Evolutionary conservation across 495 filamentous ascomycete genomes (phyloP), one percentile per base, ranked within the genome.

Genomic region (Emericellopsis terricola): DNA sequence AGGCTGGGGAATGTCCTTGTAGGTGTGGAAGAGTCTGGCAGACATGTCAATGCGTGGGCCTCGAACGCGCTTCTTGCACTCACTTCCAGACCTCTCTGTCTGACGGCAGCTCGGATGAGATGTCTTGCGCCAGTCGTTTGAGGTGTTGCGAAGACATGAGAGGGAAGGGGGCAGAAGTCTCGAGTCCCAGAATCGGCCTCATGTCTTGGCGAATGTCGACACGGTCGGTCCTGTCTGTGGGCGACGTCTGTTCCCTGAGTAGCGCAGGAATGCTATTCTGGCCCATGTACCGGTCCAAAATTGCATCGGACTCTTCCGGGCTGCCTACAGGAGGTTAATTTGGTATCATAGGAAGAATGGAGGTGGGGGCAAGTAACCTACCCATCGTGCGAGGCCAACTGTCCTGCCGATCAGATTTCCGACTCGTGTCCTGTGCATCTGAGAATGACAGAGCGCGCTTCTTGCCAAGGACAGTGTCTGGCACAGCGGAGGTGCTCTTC

Each of bases 121-220:
- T 70, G n/a, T 81, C 76, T 20, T 65, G 69, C 16, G 76, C 73
- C 1, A 86, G 63, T 18, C 71, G 71, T 46, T 71, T 70, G 8
- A 81, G 69, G 39, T 81, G 72, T 21, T 71, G 68, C 1, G 73
- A 61, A 8, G 78, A 80, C 64, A 81, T 81, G 39, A 89, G 76
- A 14, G 81, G 81, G 52, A 86, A 89, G 15, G 81, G 81, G 17
- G 81, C 78, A 37, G 83, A 79, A 40, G 83, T 84, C 45, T 87
- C 81, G 13, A 89, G 67, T 9, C 80, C 81, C 23, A 89, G 64
- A 18, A 86, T 76, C 3, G 81, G 80, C 24, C 83, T 60, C 52
- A 89, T 81, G 41, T 76, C 79, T 44, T 57, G 52, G 33, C 64
- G 60, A 28, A 70, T 68, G 30, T 59, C 60, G 38, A 48, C 51